phyloP scores from a whole-genome alignment of 768 basidiomycete species.

The Rhizopogon vinicolor region DNA sequence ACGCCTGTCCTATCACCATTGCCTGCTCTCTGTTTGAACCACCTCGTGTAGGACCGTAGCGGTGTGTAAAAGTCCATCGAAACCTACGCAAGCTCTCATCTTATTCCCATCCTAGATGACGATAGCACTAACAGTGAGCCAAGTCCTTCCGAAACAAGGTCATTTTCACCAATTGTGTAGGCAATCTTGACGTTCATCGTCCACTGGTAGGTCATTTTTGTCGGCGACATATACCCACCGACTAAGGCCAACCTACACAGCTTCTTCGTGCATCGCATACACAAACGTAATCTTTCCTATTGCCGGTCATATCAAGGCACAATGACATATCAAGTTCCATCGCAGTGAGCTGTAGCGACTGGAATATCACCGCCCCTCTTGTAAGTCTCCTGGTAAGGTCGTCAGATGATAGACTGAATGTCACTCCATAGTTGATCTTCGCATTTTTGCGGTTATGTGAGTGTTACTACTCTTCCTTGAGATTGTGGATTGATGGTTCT shows the following conservation, averaged over 20 bases:
- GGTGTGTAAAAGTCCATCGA: slow-evolving; percentile 10
- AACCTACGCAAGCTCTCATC: background rate
- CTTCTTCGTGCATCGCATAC: slow-evolving; percentile 38
- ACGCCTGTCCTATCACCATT: background rate
- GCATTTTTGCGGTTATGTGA: slow-evolving; percentile 27
- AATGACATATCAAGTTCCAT: background rate
- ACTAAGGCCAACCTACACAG: slow-evolving; percentile 11
- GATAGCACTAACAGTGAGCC: slow-evolving; percentile 26
- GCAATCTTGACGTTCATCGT: slow-evolving; percentile 46
- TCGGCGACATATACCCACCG: background rate
- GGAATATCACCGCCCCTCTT: slow-evolving; percentile 26
- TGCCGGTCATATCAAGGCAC: background rate
- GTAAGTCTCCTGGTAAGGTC: slow-evolving; percentile 21
- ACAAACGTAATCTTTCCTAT: slow-evolving; percentile 28
- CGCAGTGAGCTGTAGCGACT: slow-evolving; percentile 23
- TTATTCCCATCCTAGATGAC: slow-evolving; percentile 16
- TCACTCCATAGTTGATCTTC: slow-evolving; percentile 18
- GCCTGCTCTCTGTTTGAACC: background rate
- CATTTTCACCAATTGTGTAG: slow-evolving; percentile 25
- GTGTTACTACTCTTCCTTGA: slow-evolving; percentile 1
- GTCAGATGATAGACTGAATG: background rate
- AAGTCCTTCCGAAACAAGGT: background rate
- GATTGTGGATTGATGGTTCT: background rate
- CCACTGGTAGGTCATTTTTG: slow-evolving; percentile 35
- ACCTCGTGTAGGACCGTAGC: slow-evolving; percentile 17